Evolutionary conservation across 352 stramenopile genomes (phyloP), one percentile per base, ranked within the genome.

Genomic region (Stephanocyclus meneghinianus): DNA sequence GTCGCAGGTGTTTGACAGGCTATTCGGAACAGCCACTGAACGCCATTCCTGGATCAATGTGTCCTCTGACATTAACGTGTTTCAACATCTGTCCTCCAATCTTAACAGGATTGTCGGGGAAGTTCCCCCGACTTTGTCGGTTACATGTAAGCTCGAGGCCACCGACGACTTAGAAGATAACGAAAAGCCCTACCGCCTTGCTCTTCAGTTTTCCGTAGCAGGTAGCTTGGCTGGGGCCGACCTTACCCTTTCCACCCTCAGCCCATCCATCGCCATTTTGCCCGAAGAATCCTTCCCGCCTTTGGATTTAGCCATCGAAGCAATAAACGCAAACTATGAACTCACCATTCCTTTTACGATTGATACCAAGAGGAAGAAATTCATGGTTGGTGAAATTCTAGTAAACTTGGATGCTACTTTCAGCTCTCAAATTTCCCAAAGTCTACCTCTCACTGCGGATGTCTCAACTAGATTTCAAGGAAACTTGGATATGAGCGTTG

Each of bases 371-470:
- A 16, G 63, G 10, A 74, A 65, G 2, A 69, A 69, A 35, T 60
- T 80, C 18, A 18, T 59, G n/a, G 35, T 80, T 42, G 72, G 72
- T 5, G 63, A 74, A 64, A 70, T 48, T 1, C 35, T 47, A 13
- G 53, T 59, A 8, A 35, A 26, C 35, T 64, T 80, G 6, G 44
- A 45, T 51, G 21, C 48, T n/a, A 1, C 48, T 3, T 16, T 80
- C 35, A 42, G 2, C 35, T 51, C 64, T 9, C 13, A 16, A 0
- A 47, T 74, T 30, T 66, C 48, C 40, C 35, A 74, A 56, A 44
- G 1, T 21, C 29, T 80, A 9, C 72, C 51, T 44, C 57, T 80
- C 42, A 32, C 59, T 5, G 2, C n/a, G 1, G 51, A 35, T 13
- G 8, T 50, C 11, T 73, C 13, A 21, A 50, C 68, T 55, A 32